These are phyloP conservation scores for Streptanthus diversifolius DNA, from an alignment of 345 rosid species.

Conservation along the genomic window DNA sequence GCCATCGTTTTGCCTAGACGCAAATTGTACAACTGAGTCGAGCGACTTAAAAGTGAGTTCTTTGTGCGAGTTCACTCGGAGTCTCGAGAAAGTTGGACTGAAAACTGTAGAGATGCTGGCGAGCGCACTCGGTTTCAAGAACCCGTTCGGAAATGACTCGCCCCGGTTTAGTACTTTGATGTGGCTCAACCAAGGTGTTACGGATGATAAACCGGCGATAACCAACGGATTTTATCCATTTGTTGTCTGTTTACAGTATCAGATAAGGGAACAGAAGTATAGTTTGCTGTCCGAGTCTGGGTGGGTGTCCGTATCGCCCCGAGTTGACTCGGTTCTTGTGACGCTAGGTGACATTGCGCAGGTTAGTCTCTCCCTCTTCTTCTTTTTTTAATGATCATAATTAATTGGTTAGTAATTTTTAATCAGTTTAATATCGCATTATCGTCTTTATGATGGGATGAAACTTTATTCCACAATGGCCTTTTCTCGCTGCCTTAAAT, in stretches of 20 bases:
- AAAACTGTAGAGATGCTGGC: conserved; percentile 47
- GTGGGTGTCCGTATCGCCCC: conserved; percentile 48
- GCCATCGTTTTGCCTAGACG: conserved; percentile 58
- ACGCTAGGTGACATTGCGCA: conserved; percentile 74
- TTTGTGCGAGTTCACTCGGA: conserved; percentile 42
- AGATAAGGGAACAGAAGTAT: conserved; percentile 47
- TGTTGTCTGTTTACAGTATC: conserved; percentile 62
- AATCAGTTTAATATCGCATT: not conserved
- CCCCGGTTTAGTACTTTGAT: conserved; percentile 47
- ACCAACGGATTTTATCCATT: conserved; percentile 71
- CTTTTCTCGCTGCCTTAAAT: not conserved
- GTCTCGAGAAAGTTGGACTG: conserved; percentile 54
- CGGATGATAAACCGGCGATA: conserved; percentile 31
- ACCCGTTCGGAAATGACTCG: conserved; percentile 49
- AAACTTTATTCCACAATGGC: not conserved
- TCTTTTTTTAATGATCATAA: not conserved
- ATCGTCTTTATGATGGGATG: not conserved
- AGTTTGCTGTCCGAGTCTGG: conserved; percentile 55
- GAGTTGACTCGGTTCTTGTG: conserved; percentile 61
- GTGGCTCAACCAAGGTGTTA: conserved; percentile 45
- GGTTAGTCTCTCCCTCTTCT: conserved; percentile 32
- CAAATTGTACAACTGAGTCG: conserved; percentile 37
- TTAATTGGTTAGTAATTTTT: not conserved
- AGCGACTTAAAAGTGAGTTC: conserved; percentile 39
- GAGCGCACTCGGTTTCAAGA: conserved; percentile 44